These are phyloP conservation scores for Alternaria consortialis DNA, from an alignment of 2,329 filamentous ascomycete species.

Conservation along the genomic window DNA sequence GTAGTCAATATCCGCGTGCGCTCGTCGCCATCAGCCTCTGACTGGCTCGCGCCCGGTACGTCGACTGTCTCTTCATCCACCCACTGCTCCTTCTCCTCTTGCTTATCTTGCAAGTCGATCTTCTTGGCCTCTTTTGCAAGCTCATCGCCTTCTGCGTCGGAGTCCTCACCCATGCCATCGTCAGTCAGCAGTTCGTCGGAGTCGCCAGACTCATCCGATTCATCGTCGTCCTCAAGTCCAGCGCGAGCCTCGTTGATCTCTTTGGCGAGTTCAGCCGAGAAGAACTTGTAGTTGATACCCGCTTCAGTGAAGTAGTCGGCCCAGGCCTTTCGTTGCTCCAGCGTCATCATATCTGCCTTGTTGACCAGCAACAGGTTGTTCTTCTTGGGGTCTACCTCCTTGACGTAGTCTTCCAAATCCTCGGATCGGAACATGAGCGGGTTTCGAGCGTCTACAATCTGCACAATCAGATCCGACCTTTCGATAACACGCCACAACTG, in stretches of 20 bases:
- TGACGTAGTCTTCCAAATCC: constrained; percentile 92
- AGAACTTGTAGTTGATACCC: constrained; percentile 91
- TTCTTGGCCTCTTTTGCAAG: constrained; percentile 56
- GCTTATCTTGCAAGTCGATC: constrained; percentile 56
- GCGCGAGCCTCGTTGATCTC: constrained; percentile 81
- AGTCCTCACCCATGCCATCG: constrained; percentile 55
- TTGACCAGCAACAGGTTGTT: constrained; percentile 93
- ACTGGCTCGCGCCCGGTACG: constrained; percentile 47
- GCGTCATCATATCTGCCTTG: constrained; percentile 99
- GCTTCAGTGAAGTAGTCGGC: constrained; percentile 83
- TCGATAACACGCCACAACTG: constrained; percentile 99
- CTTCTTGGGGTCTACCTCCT: constrained; percentile 87
- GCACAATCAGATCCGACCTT: constrained; percentile 91
- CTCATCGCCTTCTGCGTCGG: constrained; percentile 60
- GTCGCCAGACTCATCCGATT: constrained; percentile 16
- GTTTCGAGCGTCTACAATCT: constrained; percentile 97
- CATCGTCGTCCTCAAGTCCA: constrained; percentile 60
- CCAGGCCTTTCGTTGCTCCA: constrained; percentile 82
- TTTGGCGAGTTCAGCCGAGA: constrained; percentile 91
- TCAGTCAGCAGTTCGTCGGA: constrained; percentile 51
- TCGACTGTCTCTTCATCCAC: constrained; percentile 52
- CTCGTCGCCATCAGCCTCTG: constrained; percentile 53
- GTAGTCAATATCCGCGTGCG: constrained; percentile 82
- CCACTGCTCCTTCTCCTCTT: constrained; percentile 53
- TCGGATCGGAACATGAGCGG: constrained; percentile 93